Evolutionary conservation across 1,284 basidiomycete genomes (phyloP).

Genomic region (Salmacisia buchloeana): DNA sequence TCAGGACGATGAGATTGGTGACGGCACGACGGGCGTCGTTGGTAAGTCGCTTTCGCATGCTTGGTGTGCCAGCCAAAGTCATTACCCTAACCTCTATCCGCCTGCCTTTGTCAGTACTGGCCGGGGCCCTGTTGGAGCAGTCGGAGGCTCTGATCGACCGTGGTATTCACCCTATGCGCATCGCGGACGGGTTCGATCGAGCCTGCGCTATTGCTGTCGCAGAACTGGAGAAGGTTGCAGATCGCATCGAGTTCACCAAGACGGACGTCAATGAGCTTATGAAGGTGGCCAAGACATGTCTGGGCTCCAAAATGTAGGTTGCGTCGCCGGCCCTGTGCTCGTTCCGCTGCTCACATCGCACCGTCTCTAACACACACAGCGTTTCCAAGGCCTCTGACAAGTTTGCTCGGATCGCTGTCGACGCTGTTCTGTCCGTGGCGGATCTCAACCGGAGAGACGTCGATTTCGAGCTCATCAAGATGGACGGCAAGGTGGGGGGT

Average conservation of each 20-base stretch:
- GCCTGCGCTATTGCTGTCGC: constrained; percentile 84
- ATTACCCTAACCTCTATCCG: not conserved
- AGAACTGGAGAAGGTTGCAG: constrained; percentile 87
- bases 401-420: constrained; percentile 95
- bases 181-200: constrained; percentile 94
- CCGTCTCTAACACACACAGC: constrained; percentile 53
- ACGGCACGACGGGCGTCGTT: constrained; percentile 97
- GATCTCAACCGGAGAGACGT: constrained; percentile 92
- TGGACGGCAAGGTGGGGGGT: constrained; percentile 96
- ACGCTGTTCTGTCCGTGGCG: constrained; percentile 89
- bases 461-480: constrained; percentile 97
- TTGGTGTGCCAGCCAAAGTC: not conserved
- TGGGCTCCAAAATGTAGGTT: constrained; percentile 91
- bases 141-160: constrained; percentile 79
- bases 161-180: constrained; percentile 95
- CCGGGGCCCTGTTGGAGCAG: constrained; percentile 88
- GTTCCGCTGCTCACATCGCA: not conserved
- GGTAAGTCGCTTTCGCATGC: constrained; percentile 60
- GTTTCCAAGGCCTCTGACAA: constrained; percentile 93
- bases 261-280: constrained; percentile 66
- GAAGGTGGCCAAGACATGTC: constrained; percentile 89
- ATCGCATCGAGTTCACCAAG: constrained; percentile 76
- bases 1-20: constrained; percentile 98
- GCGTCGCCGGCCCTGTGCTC: not conserved
- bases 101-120: constrained; percentile 65